Base-by-base conservation (phyloP, 768 basidiomycete genomes). In the Macrolepiota fuliginosa region DNA sequence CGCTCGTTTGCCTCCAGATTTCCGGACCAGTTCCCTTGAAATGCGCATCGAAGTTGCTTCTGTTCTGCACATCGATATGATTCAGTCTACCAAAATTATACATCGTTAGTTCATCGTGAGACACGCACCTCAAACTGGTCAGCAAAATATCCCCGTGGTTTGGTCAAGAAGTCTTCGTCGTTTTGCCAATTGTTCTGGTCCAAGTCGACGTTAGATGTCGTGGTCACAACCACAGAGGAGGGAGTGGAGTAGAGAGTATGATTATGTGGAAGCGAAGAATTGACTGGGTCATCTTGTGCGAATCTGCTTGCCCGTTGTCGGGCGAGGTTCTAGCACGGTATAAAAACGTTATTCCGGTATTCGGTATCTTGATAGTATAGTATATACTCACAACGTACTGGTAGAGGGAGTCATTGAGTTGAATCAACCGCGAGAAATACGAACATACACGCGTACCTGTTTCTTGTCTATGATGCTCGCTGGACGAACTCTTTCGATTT, bases 401-500 rank as follows among this genome's bases (percentile, higher is more conserved):
- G 1, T 54, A 62, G 29, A 24, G 13, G 13, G 40, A 57, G 9
- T 2, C 36, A 46, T 47, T 24, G n/a, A 60, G 46, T 35, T 69
- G 7, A 35, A 11, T 12, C 19, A 12, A 9, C 29, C 5, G 15
- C 35, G 42, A 66, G 39, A 36, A 56, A 55, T 32, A 32, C 29
- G 7, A 22, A 13, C 19, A 54, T 17, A 3, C 40, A 25, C 66
- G 50, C 80, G 45, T 54, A 89, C 92, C 84, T 97, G 95, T 71
- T 94, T 94, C 75, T 94, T 93, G 77, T 98, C 96, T 12, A 99
- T 91, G 63, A 98, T 98, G 66, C 95, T 96, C 3, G 93, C 91
- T 3, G 94, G 94, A n/a, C 94, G 82, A 29, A 96, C 94, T 56
- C 90, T 83, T 69, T 93, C 90, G 1, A 98, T 91, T n/a, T 85